Base-by-base conservation (phyloP, 192 early-diverging fungal genomes). In the Backusella luteola region DNA sequence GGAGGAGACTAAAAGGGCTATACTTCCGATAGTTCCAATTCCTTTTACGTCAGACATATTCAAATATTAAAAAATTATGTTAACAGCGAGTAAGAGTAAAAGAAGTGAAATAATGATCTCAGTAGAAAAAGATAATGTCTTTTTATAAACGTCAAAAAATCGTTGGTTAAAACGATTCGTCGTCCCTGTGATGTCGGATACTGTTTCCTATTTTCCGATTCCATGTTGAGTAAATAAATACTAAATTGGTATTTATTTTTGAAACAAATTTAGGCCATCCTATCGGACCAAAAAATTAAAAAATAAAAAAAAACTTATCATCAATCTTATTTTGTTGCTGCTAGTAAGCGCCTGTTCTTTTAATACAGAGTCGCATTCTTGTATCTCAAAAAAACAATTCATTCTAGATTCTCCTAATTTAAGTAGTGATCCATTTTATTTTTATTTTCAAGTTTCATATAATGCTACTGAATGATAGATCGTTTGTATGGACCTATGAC, bases 11-110 rank as follows among this genome's bases (percentile, higher is more conserved):
- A 79, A 46, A 9, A 79, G 53, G 15, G 78, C 71, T 11, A 59
- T 66, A 66, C 78, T 79, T 34, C 78, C 78, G 23, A 75, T 42
- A 26, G 49, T 69, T 35, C 78, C 73, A 19, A 79, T 79, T 19
- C 78, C 78, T 44, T 32, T 63, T 21, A 34, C 38, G 39, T 35
- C 17, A 8, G 44, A 44, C 72, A 79, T 74, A n/a, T 35, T 23
- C 41, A 66, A 67, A 39, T 34, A 11, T 36, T 23, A 66, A 4
- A 32, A 74, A 34, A 66, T 32, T 46, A 42, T 29, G 66, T n/a
- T n/a, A 7, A 49, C 17, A 49, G 46, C 46, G 46, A 39, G 6
- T 49, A 49, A 49, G 26, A 59, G 21, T 59, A 63, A 23, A 73
- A 35, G 8, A 36, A 63, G 32, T 26, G 36, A 36, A 34, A 63